Evolutionary conservation across 2,329 filamentous ascomycete genomes (phyloP), one percentile per base, ranked within the genome.

Genomic region (Apiospora koreana): DNA sequence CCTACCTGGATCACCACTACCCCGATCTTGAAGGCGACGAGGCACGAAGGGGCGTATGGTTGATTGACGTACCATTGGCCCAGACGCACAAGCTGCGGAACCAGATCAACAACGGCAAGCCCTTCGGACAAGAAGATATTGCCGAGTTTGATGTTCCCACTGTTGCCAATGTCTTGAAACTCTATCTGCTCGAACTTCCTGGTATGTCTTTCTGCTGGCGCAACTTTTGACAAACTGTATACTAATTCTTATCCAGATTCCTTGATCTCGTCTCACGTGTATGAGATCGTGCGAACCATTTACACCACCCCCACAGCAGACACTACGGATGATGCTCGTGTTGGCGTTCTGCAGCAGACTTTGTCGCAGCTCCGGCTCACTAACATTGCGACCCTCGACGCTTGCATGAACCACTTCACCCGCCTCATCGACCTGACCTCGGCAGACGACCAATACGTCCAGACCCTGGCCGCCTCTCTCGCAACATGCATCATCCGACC

Each of bases 311-410:
- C 94, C 16, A 87, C 92, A 65, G 88, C 92, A 54, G 94, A 97
- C 70, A 88, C 89, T 21, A 90, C 91, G 3, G 93, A 97, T 76
- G 87, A 91, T 68, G 91, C 93, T 16, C 93, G 96, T 68, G 88
- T 99, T 73, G 92, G 94, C 69, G 94, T 98, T 72, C 89, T 99
- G 43, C 96, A 99, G 81, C 97, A 96, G 76, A 98, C 96, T 0
- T 91, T 99, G 69, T 95, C 95, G 48, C 95, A 98, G 80, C 89
- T 99, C 70, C 93, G 95, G 72, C 91, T 99, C 70, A 94, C 96
- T 74, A 99, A 99, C 81, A 99, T 99, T 81, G 96, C 96, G 65
- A 98, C 96, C n/a, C 90, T 99, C 71, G 96, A 99, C 81, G 96
- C 96, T 50, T 93, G 97, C 79, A 97, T 97, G 87, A 98, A 97